Percentiles rank a stretch among this genome's conserved stretches.
Conservation (phyloP, 805 yeast species). For the Brettanomyces anomalus region DNA sequence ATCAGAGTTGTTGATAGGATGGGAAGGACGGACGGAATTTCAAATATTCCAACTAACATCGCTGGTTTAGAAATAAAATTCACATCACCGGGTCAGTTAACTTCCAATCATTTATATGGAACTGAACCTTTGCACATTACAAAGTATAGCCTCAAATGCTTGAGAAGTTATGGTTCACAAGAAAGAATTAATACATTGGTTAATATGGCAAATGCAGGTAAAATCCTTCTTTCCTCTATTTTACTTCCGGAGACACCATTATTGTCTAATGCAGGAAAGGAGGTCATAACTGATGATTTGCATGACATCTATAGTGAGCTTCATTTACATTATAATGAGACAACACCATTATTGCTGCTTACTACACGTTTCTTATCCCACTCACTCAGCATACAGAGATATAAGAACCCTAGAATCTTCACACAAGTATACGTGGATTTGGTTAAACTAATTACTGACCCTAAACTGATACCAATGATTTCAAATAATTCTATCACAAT, state of each 20-base stretch:
- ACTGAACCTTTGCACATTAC: not conserved
- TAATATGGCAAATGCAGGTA: not conserved
- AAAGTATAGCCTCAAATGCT: not conserved
- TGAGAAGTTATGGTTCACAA: not conserved
- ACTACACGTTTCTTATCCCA: conserved; percentile 26
- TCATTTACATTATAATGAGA: conserved; percentile 4
- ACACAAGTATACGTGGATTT: conserved; percentile 29
- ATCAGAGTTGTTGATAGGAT: conserved; percentile 12
- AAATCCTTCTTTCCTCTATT: not conserved
- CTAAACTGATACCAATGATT: conserved; percentile 5
- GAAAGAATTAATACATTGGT: not conserved
- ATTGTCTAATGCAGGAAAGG: not conserved
- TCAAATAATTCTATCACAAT: conserved; percentile 16
- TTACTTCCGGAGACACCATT: not conserved
- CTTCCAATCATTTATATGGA: too few relatives aligned
- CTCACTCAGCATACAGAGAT: conserved; percentile 22
- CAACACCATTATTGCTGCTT: conserved; percentile 14
- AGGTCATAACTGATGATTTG: not conserved
- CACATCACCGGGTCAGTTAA: too few relatives aligned
- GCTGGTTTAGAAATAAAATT: conserved; percentile 14
- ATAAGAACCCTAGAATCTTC: conserved; percentile 30
- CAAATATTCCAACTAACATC: conserved; percentile 3
- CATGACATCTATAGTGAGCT: not conserved
- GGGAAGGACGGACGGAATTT: conserved; percentile 11
- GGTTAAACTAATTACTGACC: conserved; percentile 18